phyloP scores from a whole-genome alignment of 495 filamentous ascomycete genomes.

The Hypoxylon crocopeplum region DNA sequence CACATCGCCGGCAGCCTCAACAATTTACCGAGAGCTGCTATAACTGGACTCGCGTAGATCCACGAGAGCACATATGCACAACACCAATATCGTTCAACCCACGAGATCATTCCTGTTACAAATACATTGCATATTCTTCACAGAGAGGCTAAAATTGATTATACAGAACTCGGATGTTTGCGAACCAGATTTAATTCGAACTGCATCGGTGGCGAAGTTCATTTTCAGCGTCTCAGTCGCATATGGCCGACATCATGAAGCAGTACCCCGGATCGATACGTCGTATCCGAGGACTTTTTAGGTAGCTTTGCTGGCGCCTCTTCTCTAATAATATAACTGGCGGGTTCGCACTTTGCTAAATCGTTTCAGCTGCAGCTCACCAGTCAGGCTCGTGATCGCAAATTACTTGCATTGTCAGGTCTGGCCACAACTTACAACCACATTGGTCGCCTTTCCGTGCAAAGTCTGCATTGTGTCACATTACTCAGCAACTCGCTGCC shows the following conservation, averaged over 20 bases:
- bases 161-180: too few relatives aligned
- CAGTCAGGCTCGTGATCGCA: neutral
- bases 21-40: neutral
- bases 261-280: slow-evolving; percentile 7
- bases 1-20: slow-evolving; percentile 7
- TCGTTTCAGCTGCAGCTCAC: slow-evolving; percentile 26
- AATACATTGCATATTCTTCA: too few relatives aligned
- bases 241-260: slow-evolving; percentile 4
- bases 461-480: slow-evolving; percentile 9
- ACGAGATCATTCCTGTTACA: too few relatives aligned
- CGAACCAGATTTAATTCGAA: neutral
- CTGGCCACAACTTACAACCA: neutral
- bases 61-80: too few relatives aligned
- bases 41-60: neutral
- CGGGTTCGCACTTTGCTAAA: neutral
- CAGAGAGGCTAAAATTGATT: too few relatives aligned
- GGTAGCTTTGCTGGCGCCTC: neutral
- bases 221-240: slow-evolving; percentile 4
- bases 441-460: slow-evolving; percentile 16
- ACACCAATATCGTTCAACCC: too few relatives aligned
- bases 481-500: slow-evolving; percentile 6
- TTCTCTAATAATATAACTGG: slow-evolving; percentile 27
- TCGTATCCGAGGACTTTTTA: slow-evolving; percentile 3
- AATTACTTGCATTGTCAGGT: neutral
- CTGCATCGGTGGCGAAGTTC: slow-evolving; percentile 7